Base-by-base conservation (phyloP, 352 stramenopile genomes). In the Bremia lactucae region DNA sequence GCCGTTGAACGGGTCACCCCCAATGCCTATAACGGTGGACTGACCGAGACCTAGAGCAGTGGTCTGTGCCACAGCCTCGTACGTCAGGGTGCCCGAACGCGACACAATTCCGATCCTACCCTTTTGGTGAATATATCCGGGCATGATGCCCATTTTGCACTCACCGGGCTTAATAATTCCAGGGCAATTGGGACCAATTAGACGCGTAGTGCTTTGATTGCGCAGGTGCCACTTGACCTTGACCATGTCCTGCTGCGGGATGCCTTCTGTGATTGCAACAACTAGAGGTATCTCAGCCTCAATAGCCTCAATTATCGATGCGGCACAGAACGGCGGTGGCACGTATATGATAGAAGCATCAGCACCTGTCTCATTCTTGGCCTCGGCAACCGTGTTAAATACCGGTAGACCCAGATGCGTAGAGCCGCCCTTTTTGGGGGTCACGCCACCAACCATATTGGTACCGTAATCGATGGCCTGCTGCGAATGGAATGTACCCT, bases 81-180 rank as follows among this genome's bases (percentile, higher is more conserved):
- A 99, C 0, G 96, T 99, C 14, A 99, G 62, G 3, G 96, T 99
- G 34, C 96, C 96, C 28, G 83, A 97, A 46, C 96, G 84, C 20
- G 87, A 98, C n/a, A 99, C 96, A 41, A 99, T 96, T 55, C 96
- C 96, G 59, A 99, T 97, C 70, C 98, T 98, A 39, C 96, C 96
- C 48, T 81, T 80, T 59, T 79, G 83, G 72, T 99, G 96, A 74
- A 99, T 99, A 81, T 99, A 98, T 40, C 96, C 96, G 42, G 96
- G 96, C 96, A 99, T 99, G 72, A 99, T 99, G 45, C 96, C 96
- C 75, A 99, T 98, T 72, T 99, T 99, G 67, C 94, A 98, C 76
- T 99, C 96, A 35, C 94, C 95, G 0, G 96, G 95, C 77, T 99
- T 99, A 82, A 99, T 99, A 60, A 99, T 99, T 52, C 96, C 96